Base-by-base conservation (phyloP, 2,329 filamentous ascomycete species). In the Xylaria sp. region DNA sequence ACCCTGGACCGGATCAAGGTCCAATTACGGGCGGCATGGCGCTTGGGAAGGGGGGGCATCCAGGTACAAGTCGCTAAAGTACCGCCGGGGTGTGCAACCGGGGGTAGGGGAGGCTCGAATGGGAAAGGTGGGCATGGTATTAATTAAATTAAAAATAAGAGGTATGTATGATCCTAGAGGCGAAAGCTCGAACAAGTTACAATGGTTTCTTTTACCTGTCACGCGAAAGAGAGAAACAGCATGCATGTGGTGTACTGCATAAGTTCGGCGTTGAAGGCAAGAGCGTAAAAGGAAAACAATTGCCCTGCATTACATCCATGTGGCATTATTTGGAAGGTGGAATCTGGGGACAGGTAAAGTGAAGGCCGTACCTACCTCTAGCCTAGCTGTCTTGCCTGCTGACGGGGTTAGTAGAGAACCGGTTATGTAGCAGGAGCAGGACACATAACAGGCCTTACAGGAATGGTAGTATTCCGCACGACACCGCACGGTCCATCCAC, bases 11-110 rank as follows among this genome's bases (percentile, higher is more conserved):
- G 71, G 73, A 70, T 72, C 67, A 67, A 73, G 71, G 68, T 59
- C 75, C 75, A 74, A 75, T 77, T 71, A 72, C 74, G 71, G 74
- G 74, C 74, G 73, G 72, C 74, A 76, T 77, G 76, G 77, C 77
- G 77, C 77, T 78, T 78, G 76, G 64, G 71, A 67, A 70, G 70
- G 62, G 63, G n/a, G 57, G 59, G 36, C 41, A 57, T 57, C 63
- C 63, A 69, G 72, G 70, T 69, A 72, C 70, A 69, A 68, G 70
- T 68, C 66, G 72, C 72, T 67, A 72, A 72, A 68, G 70, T 72
- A 73, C 67, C 61, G 69, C 71, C 67, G 62, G 66, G 71, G 62
- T 46, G 64, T 68, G 69, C 65, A 64, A 63, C 61, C n/a, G 54
- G 66, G 63, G 63, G 62, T 31, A 57, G 60, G 12, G 62, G 56